Percentiles rank a stretch among this genome's conserved stretches.
phyloP scores from a whole-genome alignment of 768 basidiomycete species.

The Dendrothele bispora region DNA sequence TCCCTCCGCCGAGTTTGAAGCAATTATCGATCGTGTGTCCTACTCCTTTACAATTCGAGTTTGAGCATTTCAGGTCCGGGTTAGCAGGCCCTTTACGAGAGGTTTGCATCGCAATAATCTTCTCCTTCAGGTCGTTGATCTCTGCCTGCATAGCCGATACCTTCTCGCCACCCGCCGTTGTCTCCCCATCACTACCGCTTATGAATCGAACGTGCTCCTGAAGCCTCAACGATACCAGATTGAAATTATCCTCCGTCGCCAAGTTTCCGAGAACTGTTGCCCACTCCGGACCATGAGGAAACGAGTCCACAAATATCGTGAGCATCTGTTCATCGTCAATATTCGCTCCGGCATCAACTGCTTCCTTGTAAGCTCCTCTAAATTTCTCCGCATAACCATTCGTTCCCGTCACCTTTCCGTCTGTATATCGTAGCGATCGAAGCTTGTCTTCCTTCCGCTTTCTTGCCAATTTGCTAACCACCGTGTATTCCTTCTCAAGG shows the following conservation, averaged over 20 bases:
- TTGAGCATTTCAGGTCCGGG: neutral
- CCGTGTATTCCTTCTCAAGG: neutral
- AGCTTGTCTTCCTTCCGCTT: neutral
- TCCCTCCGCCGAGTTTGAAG: constrained; percentile 24
- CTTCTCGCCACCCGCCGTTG: neutral
- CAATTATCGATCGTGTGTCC: constrained; percentile 20
- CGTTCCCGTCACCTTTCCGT: neutral
- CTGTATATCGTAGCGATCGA: neutral
- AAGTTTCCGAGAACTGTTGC: neutral
- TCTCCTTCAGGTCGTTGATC: neutral
- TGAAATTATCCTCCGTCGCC: neutral
- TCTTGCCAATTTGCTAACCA: neutral
- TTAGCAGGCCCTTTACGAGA: neutral
- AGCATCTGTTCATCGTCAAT: neutral
- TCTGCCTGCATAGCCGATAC: neutral
- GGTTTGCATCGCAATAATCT: neutral
- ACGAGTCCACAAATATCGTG: neutral
- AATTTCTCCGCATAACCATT: neutral
- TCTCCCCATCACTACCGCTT: neutral
- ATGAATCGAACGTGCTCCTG: neutral
- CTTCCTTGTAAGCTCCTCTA: neutral
- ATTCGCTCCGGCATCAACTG: neutral
- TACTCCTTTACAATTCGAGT: constrained; percentile 16
- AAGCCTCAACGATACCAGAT: neutral
- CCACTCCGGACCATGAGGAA: neutral